Evolutionary conservation across 2,329 filamentous ascomycete genomes (phyloP).

Genomic region (Pseudocercospora ulei): DNA sequence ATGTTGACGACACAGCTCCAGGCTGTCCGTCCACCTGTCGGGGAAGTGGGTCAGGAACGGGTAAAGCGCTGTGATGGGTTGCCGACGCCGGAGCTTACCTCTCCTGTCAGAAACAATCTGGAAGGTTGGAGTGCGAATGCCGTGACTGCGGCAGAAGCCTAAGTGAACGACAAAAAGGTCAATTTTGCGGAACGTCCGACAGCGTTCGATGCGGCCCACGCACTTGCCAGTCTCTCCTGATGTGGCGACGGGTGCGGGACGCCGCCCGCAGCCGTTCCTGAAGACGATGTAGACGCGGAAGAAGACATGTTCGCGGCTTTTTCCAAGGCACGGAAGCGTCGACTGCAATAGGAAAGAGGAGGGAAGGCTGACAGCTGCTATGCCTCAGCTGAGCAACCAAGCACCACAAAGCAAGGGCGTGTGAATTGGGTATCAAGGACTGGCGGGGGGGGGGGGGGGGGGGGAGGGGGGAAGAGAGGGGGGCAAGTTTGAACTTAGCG

Average conservation of each 20-base stretch:
- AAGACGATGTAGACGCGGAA: constrained; percentile 18
- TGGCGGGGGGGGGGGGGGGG: no score
- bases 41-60: constrained; percentile 12
- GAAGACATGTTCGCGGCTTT: constrained; percentile 20
- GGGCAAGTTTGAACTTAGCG: constrained; percentile 26
- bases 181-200: no score
- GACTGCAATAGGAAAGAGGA: constrained; percentile 16
- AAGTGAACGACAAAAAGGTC: no score
- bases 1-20: constrained; percentile 79
- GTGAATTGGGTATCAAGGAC: constrained; percentile 27
- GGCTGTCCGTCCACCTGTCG: constrained; percentile 70
- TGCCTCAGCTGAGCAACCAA: constrained; percentile 17
- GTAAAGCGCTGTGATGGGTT: neutral
- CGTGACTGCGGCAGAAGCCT: constrained; percentile 29
- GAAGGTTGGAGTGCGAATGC: constrained; percentile 39
- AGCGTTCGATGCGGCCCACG: no score
- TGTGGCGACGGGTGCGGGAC: constrained; percentile 25
- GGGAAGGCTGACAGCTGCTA: constrained; percentile 21
- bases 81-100: constrained; percentile 44
- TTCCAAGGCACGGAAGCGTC: constrained; percentile 8
- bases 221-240: constrained; percentile 33
- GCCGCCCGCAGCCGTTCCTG: constrained; percentile 15
- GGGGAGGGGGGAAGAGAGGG: no score
- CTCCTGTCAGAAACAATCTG: constrained; percentile 65
- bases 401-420: constrained; percentile 24